A percentile compares a stretch with the other conserved stretches of the same genome.
phyloP scores from a whole-genome alignment of 768 basidiomycete genomes.

The Trametes meyenii region DNA sequence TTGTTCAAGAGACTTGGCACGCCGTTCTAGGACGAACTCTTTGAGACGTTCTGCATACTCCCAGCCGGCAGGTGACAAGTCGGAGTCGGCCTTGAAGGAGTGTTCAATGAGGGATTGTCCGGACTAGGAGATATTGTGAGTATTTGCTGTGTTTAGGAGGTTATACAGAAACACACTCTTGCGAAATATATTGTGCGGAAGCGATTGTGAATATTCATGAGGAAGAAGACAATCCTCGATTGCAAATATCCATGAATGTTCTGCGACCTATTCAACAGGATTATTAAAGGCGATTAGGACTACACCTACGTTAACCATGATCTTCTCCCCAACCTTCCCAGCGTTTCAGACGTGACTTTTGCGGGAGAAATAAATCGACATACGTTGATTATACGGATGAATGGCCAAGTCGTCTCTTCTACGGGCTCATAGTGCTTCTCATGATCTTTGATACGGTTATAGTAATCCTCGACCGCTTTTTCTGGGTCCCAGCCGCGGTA shows the following conservation, averaged over 20 bases:
- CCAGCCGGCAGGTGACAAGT: conserved; percentile 93
- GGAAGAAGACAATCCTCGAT: conserved; percentile 94
- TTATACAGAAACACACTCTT: conserved; percentile 55
- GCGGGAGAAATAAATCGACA: conserved; percentile 29
- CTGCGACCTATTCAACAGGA: conserved; percentile 38
- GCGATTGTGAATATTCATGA: conserved; percentile 98
- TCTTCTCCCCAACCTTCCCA: conserved; percentile 89
- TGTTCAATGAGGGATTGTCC: conserved; percentile 99
- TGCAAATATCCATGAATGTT: conserved; percentile 89
- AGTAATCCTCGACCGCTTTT: conserved; percentile 90
- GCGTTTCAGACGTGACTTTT: not conserved
- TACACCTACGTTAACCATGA: conserved; percentile 82
- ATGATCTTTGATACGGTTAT: conserved; percentile 82
- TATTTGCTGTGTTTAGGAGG: conserved; percentile 3
- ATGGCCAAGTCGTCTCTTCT: conserved; percentile 89
- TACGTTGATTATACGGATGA: conserved; percentile 92
- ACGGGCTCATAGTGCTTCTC: conserved; percentile 90
- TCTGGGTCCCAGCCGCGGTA: conserved; percentile 94
- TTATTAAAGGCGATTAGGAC: conserved; percentile 3
- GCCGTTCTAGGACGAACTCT: conserved; percentile 85
- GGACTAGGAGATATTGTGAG: conserved; percentile 53
- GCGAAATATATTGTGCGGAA: conserved; percentile 97
- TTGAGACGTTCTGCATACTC: conserved; percentile 90
- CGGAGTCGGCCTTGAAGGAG: conserved; percentile 98
- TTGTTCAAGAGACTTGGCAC: conserved; percentile 74